Evolutionary conservation across 139 green algal genomes (phyloP).

Genomic region (Klebsormidium nitens): DNA sequence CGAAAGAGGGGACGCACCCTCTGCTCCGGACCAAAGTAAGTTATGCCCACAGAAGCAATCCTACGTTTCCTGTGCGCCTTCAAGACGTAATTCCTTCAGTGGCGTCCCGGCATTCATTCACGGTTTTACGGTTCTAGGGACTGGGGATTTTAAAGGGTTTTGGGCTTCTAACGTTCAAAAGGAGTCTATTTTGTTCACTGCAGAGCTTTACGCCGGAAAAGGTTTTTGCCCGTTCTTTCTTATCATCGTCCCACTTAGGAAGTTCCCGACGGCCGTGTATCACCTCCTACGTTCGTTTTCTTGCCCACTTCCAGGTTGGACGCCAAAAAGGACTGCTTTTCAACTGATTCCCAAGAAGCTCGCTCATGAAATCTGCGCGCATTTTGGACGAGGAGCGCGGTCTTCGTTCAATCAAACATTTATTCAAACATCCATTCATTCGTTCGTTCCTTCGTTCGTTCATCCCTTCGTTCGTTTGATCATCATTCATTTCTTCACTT

Average conservation of each 20-base stretch:
- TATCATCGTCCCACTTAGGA: no score
- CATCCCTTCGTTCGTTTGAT: not conserved
- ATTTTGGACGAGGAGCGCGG: not conserved
- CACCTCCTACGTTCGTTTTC: no score
- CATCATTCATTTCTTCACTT: not conserved
- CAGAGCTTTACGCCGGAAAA: no score
- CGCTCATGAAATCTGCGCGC: not conserved
- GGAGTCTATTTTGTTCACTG: not conserved
- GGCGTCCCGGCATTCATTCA: not conserved
- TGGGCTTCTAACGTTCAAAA: not conserved
- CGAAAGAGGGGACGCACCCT: slow-evolving; percentile 22
- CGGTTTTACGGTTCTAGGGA: not conserved
- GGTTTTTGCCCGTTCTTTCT: no score
- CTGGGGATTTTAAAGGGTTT: not conserved
- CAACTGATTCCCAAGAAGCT: not conserved
- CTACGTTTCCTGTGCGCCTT: not conserved
- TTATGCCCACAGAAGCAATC: no score
- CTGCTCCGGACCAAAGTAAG: slow-evolving; percentile 3
- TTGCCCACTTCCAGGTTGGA: no score
- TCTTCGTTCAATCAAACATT: not conserved
- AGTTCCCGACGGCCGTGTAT: no score
- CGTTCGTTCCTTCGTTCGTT: not conserved
- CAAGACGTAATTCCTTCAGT: not conserved
- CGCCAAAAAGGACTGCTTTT: no score
- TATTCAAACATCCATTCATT: not conserved